phyloP scores from a whole-genome alignment of 139 green algal species.

The Volvox reticuliferus region DNA sequence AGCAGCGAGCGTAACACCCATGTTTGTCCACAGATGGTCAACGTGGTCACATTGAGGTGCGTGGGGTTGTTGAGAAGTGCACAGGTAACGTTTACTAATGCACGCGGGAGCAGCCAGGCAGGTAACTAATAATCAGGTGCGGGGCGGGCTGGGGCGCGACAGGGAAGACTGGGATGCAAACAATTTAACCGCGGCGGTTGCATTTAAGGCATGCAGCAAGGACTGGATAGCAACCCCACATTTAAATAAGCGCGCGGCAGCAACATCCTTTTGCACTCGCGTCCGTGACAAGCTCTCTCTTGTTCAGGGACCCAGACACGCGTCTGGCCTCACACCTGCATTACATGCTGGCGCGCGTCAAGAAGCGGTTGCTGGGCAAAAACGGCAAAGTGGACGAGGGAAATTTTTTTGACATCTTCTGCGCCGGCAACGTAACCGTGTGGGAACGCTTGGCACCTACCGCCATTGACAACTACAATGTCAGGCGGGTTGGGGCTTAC shows the following conservation, averaged over 20 bases:
- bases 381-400: not conserved
- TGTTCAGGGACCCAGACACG: not conserved
- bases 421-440: not conserved
- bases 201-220: too few species aligned
- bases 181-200: too few species aligned
- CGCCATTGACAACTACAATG: conserved; percentile 11
- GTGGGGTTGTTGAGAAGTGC: not conserved
- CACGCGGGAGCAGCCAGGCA: too few species aligned
- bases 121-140: too few species aligned
- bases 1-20: not conserved
- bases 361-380: conserved; percentile 2
- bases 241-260: too few species aligned
- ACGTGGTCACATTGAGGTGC: conserved; percentile 17
- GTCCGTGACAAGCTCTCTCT: too few species aligned
- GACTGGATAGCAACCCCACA: too few species aligned
- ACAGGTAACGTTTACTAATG: too few species aligned
- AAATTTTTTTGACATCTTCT: not conserved
- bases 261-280: too few species aligned
- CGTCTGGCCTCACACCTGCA: conserved; percentile 3
- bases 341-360: conserved; percentile 4
- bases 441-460: not conserved
- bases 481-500: not conserved
- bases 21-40: not conserved
- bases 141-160: too few species aligned
- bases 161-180: too few species aligned